Conservation (phyloP, 2,329 filamentous ascomycete species). For the Cercospora brassicicola region DNA sequence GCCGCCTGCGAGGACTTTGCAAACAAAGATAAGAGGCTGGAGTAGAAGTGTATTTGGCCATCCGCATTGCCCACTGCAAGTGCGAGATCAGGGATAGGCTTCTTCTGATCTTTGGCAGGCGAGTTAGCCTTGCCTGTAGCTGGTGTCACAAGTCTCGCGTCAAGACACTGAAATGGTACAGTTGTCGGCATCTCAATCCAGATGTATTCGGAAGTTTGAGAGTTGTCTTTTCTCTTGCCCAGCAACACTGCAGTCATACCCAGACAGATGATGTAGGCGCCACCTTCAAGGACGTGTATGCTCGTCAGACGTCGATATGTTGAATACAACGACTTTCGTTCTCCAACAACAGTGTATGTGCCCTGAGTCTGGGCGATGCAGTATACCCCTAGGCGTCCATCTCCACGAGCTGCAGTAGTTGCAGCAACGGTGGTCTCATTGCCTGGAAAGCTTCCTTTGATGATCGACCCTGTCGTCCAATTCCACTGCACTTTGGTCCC, state of each 20-base stretch:
- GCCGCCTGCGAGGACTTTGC: conserved; percentile 23
- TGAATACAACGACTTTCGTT: conserved; percentile 42
- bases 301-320: conserved; percentile 39
- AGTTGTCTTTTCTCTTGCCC: conserved; percentile 51
- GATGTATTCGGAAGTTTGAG: conserved; percentile 42
- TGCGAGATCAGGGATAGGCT: conserved; percentile 57
- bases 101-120: conserved; percentile 29
- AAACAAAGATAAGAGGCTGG: conserved; percentile 41
- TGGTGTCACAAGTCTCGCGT: conserved; percentile 51
- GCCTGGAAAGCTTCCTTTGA: conserved; percentile 24
- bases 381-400: conserved; percentile 18
- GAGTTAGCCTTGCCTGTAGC: conserved; percentile 30
- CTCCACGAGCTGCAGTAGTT: conserved; percentile 17
- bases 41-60: conserved; percentile 79
- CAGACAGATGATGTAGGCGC: conserved; percentile 59
- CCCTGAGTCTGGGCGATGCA: conserved; percentile 22
- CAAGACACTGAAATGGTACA: conserved; percentile 66
- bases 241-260: conserved; percentile 59
- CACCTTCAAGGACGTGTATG: conserved; percentile 53
- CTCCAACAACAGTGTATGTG: conserved; percentile 39
- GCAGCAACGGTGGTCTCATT: conserved; percentile 24
- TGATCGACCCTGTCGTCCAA: conserved; percentile 41
- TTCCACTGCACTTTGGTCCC: conserved; percentile 59
- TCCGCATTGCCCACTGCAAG: conserved; percentile 73
- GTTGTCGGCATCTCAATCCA: conserved; percentile 59